Conservation (phyloP, 148 eudicot genomes). For the Simmondsia chinensis region DNA sequence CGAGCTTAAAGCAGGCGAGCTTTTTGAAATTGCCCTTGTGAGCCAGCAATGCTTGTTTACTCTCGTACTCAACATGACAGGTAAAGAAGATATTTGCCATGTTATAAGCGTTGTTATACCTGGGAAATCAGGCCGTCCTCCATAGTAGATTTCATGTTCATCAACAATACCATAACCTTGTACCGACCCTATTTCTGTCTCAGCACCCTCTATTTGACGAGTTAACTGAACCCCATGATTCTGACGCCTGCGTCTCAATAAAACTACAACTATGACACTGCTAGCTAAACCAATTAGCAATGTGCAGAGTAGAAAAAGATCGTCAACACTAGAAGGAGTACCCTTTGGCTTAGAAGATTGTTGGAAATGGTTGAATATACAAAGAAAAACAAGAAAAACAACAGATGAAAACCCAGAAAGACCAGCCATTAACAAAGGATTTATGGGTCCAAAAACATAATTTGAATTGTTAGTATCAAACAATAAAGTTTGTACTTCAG, state of each 20-base stretch:
- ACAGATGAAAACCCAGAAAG: slow-evolving; percentile 30
- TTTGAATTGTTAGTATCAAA: slow-evolving; percentile 20
- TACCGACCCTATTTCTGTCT: slow-evolving; percentile 10
- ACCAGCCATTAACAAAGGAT: slow-evolving; percentile 32
- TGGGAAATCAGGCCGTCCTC: slow-evolving; percentile 48
- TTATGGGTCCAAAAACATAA: slow-evolving; percentile 30
- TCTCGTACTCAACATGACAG: no score
- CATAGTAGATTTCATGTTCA: slow-evolving; percentile 55
- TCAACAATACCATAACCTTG: slow-evolving; percentile 19
- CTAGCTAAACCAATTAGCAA: slow-evolving; percentile 25
- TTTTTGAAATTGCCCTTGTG: no score
- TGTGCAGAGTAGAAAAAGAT: slow-evolving; percentile 43
- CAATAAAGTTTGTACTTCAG: slow-evolving; percentile 16
- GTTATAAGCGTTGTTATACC: slow-evolving; percentile 23
- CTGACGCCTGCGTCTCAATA: slow-evolving; percentile 26
- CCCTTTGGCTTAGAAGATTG: slow-evolving; percentile 26
- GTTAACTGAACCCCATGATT: slow-evolving; percentile 15
- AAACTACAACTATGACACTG: slow-evolving; percentile 19
- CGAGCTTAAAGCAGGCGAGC: no score
- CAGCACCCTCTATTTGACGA: slow-evolving; percentile 13
- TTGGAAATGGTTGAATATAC: slow-evolving; percentile 35
- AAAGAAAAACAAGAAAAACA: slow-evolving; percentile 33
- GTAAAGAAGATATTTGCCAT: neutral
- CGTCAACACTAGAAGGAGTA: slow-evolving; percentile 34
- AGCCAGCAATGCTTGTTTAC: no score